Conservation (phyloP, 805 yeast species). For the Wickerhamomyces bovis region DNA sequence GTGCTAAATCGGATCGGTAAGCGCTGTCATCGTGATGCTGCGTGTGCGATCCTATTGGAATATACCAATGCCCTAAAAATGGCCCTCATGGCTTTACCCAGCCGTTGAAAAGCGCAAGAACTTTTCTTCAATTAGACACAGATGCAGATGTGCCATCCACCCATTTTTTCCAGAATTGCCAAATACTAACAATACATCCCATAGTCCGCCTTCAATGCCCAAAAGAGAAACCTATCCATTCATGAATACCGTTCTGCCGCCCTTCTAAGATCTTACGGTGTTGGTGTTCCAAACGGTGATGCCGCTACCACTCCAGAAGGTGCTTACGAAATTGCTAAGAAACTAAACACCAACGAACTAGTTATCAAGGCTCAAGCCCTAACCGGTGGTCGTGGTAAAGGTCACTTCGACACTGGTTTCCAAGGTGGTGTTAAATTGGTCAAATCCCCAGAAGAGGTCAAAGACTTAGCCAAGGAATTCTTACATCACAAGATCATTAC, state of each 20-base stretch:
- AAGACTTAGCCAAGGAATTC: constrained; percentile 82
- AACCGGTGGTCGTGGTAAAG: constrained; percentile 99
- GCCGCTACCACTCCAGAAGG: constrained; percentile 89
- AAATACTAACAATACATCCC: constrained; percentile 1
- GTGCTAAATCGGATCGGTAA: not conserved
- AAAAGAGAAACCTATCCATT: constrained; percentile 72
- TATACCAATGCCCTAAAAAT: too few species aligned
- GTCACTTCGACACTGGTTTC: constrained; percentile 91
- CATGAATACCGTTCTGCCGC: constrained; percentile 97
- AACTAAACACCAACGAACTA: constrained; percentile 69
- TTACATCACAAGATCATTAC: constrained; percentile 89
- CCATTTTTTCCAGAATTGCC: not conserved
- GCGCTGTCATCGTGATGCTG: not conserved
- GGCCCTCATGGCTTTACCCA: too few species aligned
- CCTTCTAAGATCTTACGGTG: constrained; percentile 70
- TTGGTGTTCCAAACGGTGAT: constrained; percentile 86
- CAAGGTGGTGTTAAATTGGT: constrained; percentile 96
- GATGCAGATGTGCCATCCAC: not conserved
- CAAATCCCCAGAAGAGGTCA: constrained; percentile 78
- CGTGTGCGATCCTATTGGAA: not conserved
- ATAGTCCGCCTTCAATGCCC: constrained; percentile 15
- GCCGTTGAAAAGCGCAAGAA: too few species aligned
- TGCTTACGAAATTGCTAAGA: constrained; percentile 77
- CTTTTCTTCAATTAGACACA: not conserved
- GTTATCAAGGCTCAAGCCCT: constrained; percentile 98